Evolutionary conservation across 352 stramenopile genomes (phyloP).

Genomic region (Phytopythium mirpurense): DNA sequence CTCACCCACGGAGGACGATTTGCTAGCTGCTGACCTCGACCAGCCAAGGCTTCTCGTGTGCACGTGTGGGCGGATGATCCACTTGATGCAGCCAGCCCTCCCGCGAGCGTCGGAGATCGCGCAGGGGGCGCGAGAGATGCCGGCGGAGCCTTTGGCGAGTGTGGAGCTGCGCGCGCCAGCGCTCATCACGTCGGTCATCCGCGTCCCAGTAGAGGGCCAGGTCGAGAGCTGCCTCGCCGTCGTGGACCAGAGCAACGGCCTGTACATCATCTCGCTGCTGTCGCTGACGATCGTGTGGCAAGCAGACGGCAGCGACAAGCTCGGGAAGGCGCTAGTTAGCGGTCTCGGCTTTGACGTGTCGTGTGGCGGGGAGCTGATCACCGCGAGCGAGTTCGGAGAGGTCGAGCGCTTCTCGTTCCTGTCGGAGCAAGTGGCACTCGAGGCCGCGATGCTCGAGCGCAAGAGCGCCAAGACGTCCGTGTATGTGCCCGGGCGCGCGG

Average conservation of each 20-base stretch:
- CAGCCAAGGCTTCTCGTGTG: constrained; percentile 50
- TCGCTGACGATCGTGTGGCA: constrained; percentile 51
- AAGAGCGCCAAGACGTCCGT: constrained; percentile 44
- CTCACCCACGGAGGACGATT: neutral
- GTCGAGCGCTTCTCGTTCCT: constrained; percentile 64
- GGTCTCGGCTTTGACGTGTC: constrained; percentile 38
- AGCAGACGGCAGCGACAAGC: constrained; percentile 22
- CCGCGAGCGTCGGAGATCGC: constrained; percentile 60
- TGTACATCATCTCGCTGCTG: constrained; percentile 63
- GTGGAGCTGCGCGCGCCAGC: constrained; percentile 40
- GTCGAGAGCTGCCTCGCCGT: constrained; percentile 62
- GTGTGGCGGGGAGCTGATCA: constrained; percentile 45
- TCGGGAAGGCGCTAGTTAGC: constrained; percentile 36
- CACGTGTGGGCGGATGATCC: constrained; percentile 47
- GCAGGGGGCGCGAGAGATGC: constrained; percentile 36
- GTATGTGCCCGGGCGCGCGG: constrained; percentile 28
- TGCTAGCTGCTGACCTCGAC: constrained; percentile 17
- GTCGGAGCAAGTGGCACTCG: constrained; percentile 36
- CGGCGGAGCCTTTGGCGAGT: constrained; percentile 39
- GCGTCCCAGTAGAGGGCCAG: constrained; percentile 42
- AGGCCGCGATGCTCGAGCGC: constrained; percentile 55
- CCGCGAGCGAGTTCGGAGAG: constrained; percentile 60
- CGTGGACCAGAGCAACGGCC: constrained; percentile 56
- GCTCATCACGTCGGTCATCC: constrained; percentile 42
- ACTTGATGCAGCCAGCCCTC: constrained; percentile 42